Conservation (phyloP, 257 asterid genomes). For the Solanum bulbocastanum region DNA sequence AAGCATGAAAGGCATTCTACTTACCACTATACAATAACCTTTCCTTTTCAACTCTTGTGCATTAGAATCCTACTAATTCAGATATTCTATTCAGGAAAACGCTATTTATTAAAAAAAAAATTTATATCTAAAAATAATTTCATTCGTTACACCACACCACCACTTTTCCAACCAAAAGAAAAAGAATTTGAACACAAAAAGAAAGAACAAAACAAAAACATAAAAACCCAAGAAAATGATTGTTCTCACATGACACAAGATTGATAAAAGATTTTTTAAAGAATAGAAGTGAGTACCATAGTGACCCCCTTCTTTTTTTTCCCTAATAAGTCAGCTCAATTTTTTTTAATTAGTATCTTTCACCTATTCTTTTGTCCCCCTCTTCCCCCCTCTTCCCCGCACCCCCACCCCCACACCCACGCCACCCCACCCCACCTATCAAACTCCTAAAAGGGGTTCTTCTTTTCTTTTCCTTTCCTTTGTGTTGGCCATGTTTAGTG, state of each 20-base stretch:
- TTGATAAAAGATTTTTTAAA: background rate
- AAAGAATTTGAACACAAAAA: background rate
- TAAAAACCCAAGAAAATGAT: conserved; percentile 56
- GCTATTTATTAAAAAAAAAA: background rate
- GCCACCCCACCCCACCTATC: background rate
- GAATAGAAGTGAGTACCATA: background rate
- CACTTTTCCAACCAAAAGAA: background rate
- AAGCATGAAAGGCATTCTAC: conserved; percentile 25
- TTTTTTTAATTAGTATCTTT: background rate
- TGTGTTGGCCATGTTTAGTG: conserved; percentile 26
- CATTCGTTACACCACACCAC: background rate
- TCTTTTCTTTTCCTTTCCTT: conserved; percentile 8
- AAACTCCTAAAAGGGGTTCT: background rate
- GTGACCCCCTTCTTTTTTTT: background rate
- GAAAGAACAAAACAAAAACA: conserved; percentile 19
- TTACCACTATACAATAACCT: conserved; percentile 8
- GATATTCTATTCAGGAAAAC: background rate
- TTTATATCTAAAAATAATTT: background rate
- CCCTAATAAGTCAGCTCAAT: background rate
- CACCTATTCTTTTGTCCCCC: background rate
- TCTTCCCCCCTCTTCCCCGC: background rate
- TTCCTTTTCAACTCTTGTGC: background rate
- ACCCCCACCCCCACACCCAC: background rate
- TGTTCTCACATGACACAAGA: conserved; percentile 62
- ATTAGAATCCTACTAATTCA: background rate